Evolutionary conservation across 371 early-diverging fungal genomes (phyloP).

Genomic region (Coemansia sp.): DNA sequence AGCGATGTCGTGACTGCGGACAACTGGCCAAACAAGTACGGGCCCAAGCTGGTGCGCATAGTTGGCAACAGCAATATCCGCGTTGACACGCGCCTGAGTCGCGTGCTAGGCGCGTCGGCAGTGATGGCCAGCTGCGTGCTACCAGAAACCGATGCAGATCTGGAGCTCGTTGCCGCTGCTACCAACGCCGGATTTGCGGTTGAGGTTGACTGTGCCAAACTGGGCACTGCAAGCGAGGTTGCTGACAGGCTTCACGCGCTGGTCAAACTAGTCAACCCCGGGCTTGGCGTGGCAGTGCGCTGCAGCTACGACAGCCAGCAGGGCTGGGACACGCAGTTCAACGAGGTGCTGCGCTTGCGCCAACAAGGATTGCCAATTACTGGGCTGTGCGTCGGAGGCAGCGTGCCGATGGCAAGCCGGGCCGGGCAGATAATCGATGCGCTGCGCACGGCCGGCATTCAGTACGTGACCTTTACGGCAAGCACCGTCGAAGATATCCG

Average conservation of each 20-base stretch:
- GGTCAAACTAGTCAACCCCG: slow-evolving; percentile 65
- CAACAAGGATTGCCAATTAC: slow-evolving; percentile 87
- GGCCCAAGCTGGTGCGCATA: slow-evolving; percentile 61
- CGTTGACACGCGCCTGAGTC: slow-evolving; percentile 84
- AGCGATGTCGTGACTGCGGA: slow-evolving; percentile 72
- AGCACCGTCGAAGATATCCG: too few species aligned
- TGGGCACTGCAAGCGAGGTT: slow-evolving; percentile 75
- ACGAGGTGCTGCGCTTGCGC: slow-evolving; percentile 80
- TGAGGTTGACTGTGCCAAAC: slow-evolving; percentile 92
- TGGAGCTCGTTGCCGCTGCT: slow-evolving; percentile 60
- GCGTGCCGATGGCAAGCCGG: slow-evolving; percentile 86
- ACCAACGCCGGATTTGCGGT: slow-evolving; percentile 92
- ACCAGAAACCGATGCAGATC: slow-evolving; percentile 35
- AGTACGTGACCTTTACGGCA: too few species aligned
- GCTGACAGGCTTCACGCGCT: slow-evolving; percentile 76
- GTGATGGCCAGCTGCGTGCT: slow-evolving; percentile 52
- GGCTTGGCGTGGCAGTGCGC: slow-evolving; percentile 89
- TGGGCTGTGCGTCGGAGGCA: slow-evolving; percentile 90
- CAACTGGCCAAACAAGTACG: slow-evolving; percentile 86
- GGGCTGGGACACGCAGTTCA: slow-evolving; percentile 95
- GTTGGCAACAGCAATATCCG: slow-evolving; percentile 65
- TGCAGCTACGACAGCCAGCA: slow-evolving; percentile 87
- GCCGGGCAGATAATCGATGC: slow-evolving; percentile 79
- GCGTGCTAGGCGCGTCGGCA: slow-evolving; percentile 63
- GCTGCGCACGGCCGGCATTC: slow-evolving; percentile 75